Evolutionary conservation across 345 rosid genomes (phyloP), one percentile per base, ranked within the genome.

Genomic region (Arabidopsis suecica): DNA sequence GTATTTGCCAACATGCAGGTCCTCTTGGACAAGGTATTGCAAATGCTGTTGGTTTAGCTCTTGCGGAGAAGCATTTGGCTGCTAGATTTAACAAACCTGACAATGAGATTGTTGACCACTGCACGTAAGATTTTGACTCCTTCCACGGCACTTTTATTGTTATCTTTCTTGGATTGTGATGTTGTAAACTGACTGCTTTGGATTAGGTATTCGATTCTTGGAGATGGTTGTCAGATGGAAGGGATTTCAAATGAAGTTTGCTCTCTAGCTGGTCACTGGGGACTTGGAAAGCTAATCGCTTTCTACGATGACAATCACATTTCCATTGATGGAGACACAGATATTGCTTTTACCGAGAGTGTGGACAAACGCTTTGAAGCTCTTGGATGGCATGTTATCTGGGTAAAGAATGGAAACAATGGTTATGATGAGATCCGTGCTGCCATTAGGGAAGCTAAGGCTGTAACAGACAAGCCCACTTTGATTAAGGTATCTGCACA

Each of bases 151-250:
- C 18, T 16, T 16, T 16, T 16, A 16, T 16, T 16, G 18, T 51
- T 13, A n/a, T 10, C 3, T 33, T 37, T 37, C 30, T 40, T 61
- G 33, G 18, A 78, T 59, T 23, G 37, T 16, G 18, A 16, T 16
- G 18, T 16, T 16, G 18, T 16, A 16, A 75, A 60, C 75, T 79
- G 61, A 75, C 81, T 67, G 78, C 48, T 75, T 80, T 75, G 56
- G 0, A 76, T 30, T 72, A 95, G 99, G 63, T 95, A 90, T 82
- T 72, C 0, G 12, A 85, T 95, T 7, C 69, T 95, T 47, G 99
- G 99, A 73, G 99, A 95, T 79, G 99, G 99, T 9, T 95, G 99
- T 75, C 96, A 95, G 33, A 95, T 95, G 99, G 99, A 95, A 65
- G 99, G 99, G 22, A 87, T 95, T 65, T 56, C 97, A 37, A 93